Evolutionary conservation across 2,329 filamentous ascomycete genomes (phyloP), one percentile per base, ranked within the genome.

Genomic region (Claviceps monticola): DNA sequence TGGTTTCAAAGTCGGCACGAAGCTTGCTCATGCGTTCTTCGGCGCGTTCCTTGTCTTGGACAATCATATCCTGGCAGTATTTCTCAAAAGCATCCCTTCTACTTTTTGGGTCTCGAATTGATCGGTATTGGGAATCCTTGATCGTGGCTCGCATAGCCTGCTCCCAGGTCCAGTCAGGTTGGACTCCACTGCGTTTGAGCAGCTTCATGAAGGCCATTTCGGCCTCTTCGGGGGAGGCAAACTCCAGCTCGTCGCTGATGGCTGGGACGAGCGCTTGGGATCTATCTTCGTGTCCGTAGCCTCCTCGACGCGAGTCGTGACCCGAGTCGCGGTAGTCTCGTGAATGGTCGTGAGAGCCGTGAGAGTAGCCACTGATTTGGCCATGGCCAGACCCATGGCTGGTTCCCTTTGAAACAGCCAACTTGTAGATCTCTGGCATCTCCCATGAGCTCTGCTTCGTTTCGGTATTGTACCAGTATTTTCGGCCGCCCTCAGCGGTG

Each of bases 381-480:
- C 67, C 61, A 57, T 77, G 72, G 29, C 75, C 65, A 9, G 49
- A 50, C 7, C 44, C 49, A 36, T 46, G 50, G 5, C 48, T 36
- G 39, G 36, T 39, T 11, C 37, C 37, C 5, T 51, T 50, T 49
- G 83, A 83, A 53, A 90, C 73, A 54, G 87, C 86, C 59, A 77
- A 76, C 63, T 86, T 88, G 70, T 90, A 90, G 56, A 72, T 80
- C 51, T 88, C 86, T 52, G 93, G 93, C 78, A 95, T 90, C 62
- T 90, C 85, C 93, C 93, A 98, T 36, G 86, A 88, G 66, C 89
- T 97, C 71, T 89, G 79, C 69, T 91, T 90, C 45, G 87, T 90
- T 68, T 94, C 85, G 37, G 83, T 86, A 67, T 98, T 93, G 68
- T 90, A 91, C 86, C 89, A 98, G 70, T 98, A 98, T 64, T 91